Evolutionary conservation across 176 grass and related monocot species (phyloP), one percentile per base, ranked within the genome.

Genomic region (Metroxylon sagu): DNA sequence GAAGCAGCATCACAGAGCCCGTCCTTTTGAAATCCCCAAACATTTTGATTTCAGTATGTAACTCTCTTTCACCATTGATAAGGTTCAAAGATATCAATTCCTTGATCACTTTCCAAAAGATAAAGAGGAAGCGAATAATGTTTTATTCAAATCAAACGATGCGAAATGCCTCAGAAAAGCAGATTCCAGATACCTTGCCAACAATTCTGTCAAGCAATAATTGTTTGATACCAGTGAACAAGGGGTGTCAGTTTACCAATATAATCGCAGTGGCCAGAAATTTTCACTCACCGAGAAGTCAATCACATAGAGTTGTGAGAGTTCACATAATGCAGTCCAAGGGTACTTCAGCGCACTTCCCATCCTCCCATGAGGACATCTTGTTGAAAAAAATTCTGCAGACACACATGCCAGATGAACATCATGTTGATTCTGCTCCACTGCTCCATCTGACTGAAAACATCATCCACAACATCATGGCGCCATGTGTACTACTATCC

Each of bases 321-420:
- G 18, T 55, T 55, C 6, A 14, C 18, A 55, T 55, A 10, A 55
- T 19, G 53, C 53, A 55, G 53, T 12, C 12, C 12, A 18, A 55
- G 10, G 10, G 18, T 55, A 12, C 7, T 55, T 19, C 53, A 0
- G n/a, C 19, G 18, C 18, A 19, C 2, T 59, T 43, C 10, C 35
- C 12, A 43, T 43, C 35, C 35, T 43, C 10, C 35, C 35, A 50
- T 29, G 68, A 71, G 27, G 68, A 71, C 19, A 19, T 71, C 43
- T 59, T 52, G 68, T 29, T 71, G 56, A 71, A 59, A 25, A 71
- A 51, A 27, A 59, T 59, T 50, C 17, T 59, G 39, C 68, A 71
- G 19, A 51, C 21, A 19, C 68, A 71, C 29, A 19, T 25, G 6
- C 68, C 68, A 19, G 68, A 71, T 58, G 68, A 60, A 29, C 18